Evolutionary conservation across 805 yeast genomes (phyloP).

Genomic region (Wickerhamomyces hampshirensis): DNA sequence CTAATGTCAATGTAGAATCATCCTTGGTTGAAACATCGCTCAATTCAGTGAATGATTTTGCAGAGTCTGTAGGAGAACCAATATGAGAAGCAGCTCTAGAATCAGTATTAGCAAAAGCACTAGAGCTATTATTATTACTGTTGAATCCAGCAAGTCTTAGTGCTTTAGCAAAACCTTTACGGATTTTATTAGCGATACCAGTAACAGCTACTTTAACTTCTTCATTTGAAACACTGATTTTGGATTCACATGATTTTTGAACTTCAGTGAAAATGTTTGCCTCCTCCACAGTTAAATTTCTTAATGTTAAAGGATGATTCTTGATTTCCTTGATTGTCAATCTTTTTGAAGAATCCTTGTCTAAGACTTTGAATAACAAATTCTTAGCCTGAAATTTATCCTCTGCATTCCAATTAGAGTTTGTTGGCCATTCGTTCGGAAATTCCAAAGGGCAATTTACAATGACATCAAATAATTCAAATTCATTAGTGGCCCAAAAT

Average conservation of each 20-base stretch:
- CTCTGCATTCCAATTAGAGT: slow-evolving; percentile 25
- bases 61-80: background rate
- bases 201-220: slow-evolving; percentile 76
- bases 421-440: slow-evolving; percentile 52
- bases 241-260: slow-evolving; percentile 24
- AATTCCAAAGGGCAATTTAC: slow-evolving; percentile 54
- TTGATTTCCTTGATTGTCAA: slow-evolving; percentile 70
- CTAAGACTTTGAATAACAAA: slow-evolving; percentile 54
- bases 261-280: slow-evolving; percentile 18
- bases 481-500: slow-evolving; percentile 82
- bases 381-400: slow-evolving; percentile 47
- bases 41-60: background rate
- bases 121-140: background rate
- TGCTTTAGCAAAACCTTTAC: slow-evolving; percentile 23
- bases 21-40: background rate
- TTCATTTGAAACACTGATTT: slow-evolving; percentile 55
- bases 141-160: slow-evolving; percentile 21
- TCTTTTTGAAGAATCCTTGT: slow-evolving; percentile 65
- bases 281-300: slow-evolving; percentile 32
- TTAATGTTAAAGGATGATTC: slow-evolving; percentile 62
- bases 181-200: slow-evolving; percentile 71
- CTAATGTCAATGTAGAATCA: too few relatives aligned
- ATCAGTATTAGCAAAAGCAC: background rate
- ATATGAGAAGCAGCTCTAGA: background rate
- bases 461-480: slow-evolving; percentile 78